Evolutionary conservation across 2,329 filamentous ascomycete species (phyloP), one percentile per base, ranked within the genome.

Genomic region (Talaromyces sp.): DNA sequence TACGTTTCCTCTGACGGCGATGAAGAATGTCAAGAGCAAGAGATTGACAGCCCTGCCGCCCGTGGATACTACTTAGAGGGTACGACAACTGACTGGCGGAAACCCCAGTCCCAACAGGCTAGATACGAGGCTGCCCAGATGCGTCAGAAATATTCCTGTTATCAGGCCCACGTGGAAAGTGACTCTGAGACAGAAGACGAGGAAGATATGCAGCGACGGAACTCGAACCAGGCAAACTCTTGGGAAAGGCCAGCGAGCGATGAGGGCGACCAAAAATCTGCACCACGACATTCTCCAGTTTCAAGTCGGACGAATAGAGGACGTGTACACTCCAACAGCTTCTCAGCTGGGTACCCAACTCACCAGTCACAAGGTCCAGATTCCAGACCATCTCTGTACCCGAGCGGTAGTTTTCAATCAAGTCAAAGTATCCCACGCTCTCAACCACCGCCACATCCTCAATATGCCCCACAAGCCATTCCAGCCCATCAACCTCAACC

Each of bases 41-140:
- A 60, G 32, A 58, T 60, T 40, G 64, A 69, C n/a, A 57, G 62
- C 8, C 57, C 60, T 19, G 56, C 62, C 13, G 60, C 58, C 37
- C 58, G 60, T 20, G 70, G 70, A 4, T 67, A 71, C 51, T 70
- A 69, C 48, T 54, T 73, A 9, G 70, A 73, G 54, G 70, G 71
- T 0, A 63, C 55, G 14, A 72, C 72, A 1, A 65, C 59, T 2
- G 65, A 73, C 50, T 72, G 70, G 70, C 62, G 70, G 49, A 62
- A 68, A 32, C 72, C 69, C 19, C 69, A 74, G 44, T 74, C 70
- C 6, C 69, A 70, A 33, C 63, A 68, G 52, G 71, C 71, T n/a
- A 64, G 67, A 32, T 57, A 64, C n/a, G 65, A 66, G 30, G 68
- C 68, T 20, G 56, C 65, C 19, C 56, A 63, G 20, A 46, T 65